Conservation (phyloP, 495 filamentous ascomycete species). For the Xylaria grammica region DNA sequence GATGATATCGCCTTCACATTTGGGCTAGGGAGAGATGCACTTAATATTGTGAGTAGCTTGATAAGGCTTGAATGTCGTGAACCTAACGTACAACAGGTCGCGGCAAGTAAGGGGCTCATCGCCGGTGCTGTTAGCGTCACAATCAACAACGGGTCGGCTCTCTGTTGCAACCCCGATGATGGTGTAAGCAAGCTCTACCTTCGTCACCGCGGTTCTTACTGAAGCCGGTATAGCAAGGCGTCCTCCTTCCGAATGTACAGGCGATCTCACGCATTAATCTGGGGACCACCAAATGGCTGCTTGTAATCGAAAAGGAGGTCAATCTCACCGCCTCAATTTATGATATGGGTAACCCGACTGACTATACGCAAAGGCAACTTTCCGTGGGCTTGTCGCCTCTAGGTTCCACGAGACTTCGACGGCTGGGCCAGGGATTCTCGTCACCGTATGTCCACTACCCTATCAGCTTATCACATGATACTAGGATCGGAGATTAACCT, state of each 20-base stretch:
- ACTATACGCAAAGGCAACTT: conserved; percentile 69
- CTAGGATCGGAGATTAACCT: conserved; percentile 41
- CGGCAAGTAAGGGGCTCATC: conserved; percentile 64
- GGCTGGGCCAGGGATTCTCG: conserved; percentile 64
- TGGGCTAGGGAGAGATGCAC: conserved; percentile 59
- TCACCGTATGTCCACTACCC: conserved; percentile 61
- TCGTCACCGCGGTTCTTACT: neutral
- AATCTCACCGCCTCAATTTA: neutral
- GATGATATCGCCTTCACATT: conserved; percentile 87
- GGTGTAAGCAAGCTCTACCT: conserved; percentile 30
- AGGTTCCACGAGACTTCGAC: conserved; percentile 56
- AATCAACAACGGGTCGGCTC: conserved; percentile 22
- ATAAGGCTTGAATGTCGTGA: neutral
- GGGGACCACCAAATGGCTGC: conserved; percentile 65
- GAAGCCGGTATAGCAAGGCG: conserved; percentile 55
- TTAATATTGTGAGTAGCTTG: conserved; percentile 65
- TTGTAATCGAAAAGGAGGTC: conserved; percentile 94
- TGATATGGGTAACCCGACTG: conserved; percentile 2
- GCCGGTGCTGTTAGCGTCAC: conserved; percentile 31
- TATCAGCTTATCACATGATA: conserved; percentile 20
- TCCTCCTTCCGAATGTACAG: conserved; percentile 66
- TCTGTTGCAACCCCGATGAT: conserved; percentile 38
- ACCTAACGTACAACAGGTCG: conserved; percentile 49
- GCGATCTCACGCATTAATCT: conserved; percentile 62
- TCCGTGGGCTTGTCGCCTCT: conserved; percentile 67